Percentiles rank a stretch among this genome's conserved stretches.
These are phyloP conservation scores for Rhinocladiella mackenziei DNA, from an alignment of 2,329 filamentous ascomycete species.

Conservation along the genomic window DNA sequence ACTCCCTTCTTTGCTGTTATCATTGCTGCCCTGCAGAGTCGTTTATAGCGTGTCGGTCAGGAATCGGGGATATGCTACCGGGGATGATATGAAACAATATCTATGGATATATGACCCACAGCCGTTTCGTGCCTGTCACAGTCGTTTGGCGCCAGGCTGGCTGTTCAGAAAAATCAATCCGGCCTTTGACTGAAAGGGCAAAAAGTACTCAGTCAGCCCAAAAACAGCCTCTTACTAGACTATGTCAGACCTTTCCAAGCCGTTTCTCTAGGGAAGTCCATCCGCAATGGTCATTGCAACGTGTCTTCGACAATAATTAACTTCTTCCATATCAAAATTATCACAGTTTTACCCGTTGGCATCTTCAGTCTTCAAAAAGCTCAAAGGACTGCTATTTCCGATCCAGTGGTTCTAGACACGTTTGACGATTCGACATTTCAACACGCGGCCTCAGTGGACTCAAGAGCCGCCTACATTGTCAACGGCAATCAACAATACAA, in stretches of 20 bases:
- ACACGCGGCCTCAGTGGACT: constrained; percentile 14
- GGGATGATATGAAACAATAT: constrained; percentile 16
- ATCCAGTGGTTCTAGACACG: constrained; percentile 17
- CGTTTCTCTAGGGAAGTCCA: constrained; percentile 17
- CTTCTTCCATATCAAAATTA: constrained; percentile 23
- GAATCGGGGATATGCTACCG: constrained; percentile 18
- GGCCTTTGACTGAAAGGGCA: constrained; percentile 25
- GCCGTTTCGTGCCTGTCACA: constrained; percentile 21
- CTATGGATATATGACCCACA: constrained; percentile 25
- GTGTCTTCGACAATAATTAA: constrained; percentile 15
- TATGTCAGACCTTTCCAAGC: constrained; percentile 24
- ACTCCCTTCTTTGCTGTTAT: constrained; percentile 15
- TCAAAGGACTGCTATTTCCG: constrained; percentile 6
- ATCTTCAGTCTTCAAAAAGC: constrained; percentile 19
- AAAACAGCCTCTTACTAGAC: constrained; percentile 23
- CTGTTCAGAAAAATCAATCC: constrained; percentile 24
- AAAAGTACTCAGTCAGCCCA: constrained; percentile 17
- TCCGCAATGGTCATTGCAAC: constrained; percentile 15
- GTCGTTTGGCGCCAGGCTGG: constrained; percentile 26
- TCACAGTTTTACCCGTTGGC: constrained; percentile 20
- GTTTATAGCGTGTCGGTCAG: constrained; percentile 19
- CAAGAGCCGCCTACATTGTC: constrained; percentile 18
- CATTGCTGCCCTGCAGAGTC: constrained; percentile 17
- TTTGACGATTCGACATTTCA: constrained; percentile 19
- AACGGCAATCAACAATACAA: constrained; percentile 18